Conservation (phyloP, 108 stramenopile genomes). For the Skeletonema marinoi region DNA sequence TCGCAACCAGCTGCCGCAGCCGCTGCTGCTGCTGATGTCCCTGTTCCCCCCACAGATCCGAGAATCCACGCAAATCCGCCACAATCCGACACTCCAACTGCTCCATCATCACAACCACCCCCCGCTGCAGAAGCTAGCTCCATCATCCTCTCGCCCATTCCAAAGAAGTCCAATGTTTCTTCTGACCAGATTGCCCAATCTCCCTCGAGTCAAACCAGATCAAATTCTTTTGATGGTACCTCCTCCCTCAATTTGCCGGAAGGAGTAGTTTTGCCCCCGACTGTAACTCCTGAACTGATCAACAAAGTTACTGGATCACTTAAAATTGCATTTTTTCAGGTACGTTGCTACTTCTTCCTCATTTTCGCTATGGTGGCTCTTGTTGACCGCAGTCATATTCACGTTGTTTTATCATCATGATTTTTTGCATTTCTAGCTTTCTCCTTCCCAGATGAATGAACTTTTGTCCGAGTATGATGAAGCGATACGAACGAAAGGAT, state of each 20-base stretch:
- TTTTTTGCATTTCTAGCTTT: conserved; percentile 30
- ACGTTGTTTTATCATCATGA: neutral
- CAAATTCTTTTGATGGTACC: neutral
- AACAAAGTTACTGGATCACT: conserved; percentile 9
- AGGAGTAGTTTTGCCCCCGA: conserved; percentile 11
- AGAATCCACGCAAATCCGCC: neutral
- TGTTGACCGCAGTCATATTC: neutral
- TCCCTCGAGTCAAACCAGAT: neutral
- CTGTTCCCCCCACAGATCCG: conserved; percentile 1
- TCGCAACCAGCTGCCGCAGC: neutral
- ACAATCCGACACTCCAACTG: neutral
- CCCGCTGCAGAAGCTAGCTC: neutral
- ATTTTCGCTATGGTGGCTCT: neutral
- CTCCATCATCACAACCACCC: neutral
- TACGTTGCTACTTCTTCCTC: conserved; percentile 2
- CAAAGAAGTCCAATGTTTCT: neutral
- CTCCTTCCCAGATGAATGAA: conserved; percentile 65
- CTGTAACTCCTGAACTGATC: conserved; percentile 39
- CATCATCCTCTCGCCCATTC: conserved; percentile 1
- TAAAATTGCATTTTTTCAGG: conserved; percentile 15
- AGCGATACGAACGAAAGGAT: conserved; percentile 68
- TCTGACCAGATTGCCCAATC: neutral
- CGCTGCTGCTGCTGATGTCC: neutral
- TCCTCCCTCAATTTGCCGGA: neutral
- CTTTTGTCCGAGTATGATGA: conserved; percentile 78